Evolutionary conservation across 805 yeast species (phyloP).

Genomic region (Starmera amethionina): DNA sequence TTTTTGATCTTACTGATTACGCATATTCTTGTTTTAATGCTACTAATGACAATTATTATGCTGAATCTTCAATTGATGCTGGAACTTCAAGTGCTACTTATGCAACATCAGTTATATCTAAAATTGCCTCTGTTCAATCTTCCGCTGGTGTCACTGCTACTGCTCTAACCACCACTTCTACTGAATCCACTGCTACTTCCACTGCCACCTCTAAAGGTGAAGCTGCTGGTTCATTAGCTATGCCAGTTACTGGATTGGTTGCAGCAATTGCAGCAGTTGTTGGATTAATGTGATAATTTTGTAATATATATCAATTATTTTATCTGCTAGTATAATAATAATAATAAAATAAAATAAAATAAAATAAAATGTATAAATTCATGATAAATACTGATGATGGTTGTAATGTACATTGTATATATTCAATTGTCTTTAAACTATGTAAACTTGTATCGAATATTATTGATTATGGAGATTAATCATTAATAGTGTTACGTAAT

Average conservation of each 20-base stretch:
- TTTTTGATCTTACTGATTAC: slow-evolving; percentile 23
- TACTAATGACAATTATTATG: slow-evolving; percentile 28
- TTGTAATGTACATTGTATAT: too few species aligned
- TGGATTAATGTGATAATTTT: slow-evolving; percentile 11
- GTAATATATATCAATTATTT: too few species aligned
- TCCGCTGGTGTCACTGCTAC: slow-evolving; percentile 8
- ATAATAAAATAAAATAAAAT: too few species aligned
- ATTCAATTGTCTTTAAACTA: too few species aligned
- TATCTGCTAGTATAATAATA: too few species aligned
- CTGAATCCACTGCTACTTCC: slow-evolving; percentile 6
- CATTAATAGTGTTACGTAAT: too few species aligned
- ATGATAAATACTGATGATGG: too few species aligned
- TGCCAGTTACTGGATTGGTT: slow-evolving; percentile 13
- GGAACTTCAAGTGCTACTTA: slow-evolving; percentile 14
- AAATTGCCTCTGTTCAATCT: slow-evolving; percentile 9
- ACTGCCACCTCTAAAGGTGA: slow-evolving; percentile 5
- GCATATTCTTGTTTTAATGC: slow-evolving; percentile 33
- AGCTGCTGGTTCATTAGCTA: slow-evolving; percentile 4
- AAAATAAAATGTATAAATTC: too few species aligned
- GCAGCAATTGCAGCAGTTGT: slow-evolving; percentile 15
- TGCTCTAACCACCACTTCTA: slow-evolving; percentile 6
- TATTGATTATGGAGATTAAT: too few species aligned
- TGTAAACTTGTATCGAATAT: too few species aligned
- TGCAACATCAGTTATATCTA: slow-evolving; percentile 10
- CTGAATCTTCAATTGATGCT: slow-evolving; percentile 18